phyloP scores from a whole-genome alignment of 2,329 filamentous ascomycete genomes.

The Thielaviopsis punctulata region DNA sequence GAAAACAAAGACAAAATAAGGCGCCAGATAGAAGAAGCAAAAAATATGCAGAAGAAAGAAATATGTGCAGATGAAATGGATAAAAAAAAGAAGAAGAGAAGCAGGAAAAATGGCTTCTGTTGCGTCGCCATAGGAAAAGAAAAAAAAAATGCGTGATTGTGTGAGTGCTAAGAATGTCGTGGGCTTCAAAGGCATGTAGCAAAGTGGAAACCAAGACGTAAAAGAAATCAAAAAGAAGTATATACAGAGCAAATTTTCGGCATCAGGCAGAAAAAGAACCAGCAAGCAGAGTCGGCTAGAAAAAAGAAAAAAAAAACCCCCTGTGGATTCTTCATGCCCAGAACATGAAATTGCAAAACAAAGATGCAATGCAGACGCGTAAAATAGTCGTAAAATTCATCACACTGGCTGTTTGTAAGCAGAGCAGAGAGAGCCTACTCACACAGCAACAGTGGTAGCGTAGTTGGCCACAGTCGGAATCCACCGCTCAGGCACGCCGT shows the following conservation, averaged over 20 bases:
- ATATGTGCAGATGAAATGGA: not conserved
- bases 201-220: constrained; percentile 5
- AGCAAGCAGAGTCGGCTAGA: not conserved
- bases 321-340: no score
- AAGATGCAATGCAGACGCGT: not conserved
- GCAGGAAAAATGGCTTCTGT: not conserved
- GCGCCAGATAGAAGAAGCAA: not conserved
- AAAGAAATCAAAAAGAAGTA: not conserved
- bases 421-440: no score
- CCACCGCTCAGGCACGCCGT: constrained; percentile 45
- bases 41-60: not conserved
- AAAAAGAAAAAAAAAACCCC: constrained; percentile 1
- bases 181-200: not conserved
- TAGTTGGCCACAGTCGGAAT: constrained; percentile 16
- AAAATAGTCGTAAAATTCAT: not conserved
- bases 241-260: not conserved
- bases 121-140: constrained; percentile 1
- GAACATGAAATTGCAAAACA: no score
- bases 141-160: constrained; percentile 1
- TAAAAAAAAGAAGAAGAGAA: not conserved
- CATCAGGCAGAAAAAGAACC: not conserved
- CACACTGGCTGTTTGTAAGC: not conserved
- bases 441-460: not conserved
- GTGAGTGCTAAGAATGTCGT: no score
- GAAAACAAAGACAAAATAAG: not conserved